Conservation (phyloP, 192 early-diverging fungal genomes). For the Coemansia sp. region DNA sequence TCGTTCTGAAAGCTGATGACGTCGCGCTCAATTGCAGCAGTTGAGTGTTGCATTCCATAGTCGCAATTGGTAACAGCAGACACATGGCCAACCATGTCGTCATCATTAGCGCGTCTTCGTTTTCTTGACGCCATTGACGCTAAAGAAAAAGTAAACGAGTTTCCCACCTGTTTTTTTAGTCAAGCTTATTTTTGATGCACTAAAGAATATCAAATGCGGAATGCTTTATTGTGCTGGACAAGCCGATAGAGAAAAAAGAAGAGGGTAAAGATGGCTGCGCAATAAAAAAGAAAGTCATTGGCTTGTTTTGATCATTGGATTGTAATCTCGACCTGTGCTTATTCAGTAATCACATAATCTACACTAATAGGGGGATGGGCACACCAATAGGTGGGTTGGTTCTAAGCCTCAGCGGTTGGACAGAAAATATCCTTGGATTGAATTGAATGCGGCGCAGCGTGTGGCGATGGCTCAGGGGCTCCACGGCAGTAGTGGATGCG, state of each 20-base stretch:
- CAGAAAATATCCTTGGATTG: neutral
- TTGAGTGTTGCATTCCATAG: neutral
- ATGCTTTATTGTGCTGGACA: too few relatives aligned
- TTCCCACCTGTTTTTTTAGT: too few relatives aligned
- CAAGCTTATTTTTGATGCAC: neutral
- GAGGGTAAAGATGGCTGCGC: neutral
- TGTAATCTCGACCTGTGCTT: neutral
- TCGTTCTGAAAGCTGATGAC: neutral
- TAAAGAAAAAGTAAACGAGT: neutral
- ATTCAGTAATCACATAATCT: neutral
- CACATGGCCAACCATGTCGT: constrained; percentile 29
- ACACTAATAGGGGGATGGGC: too few relatives aligned
- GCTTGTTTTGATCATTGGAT: too few relatives aligned
- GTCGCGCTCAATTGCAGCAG: neutral
- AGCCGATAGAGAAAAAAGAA: neutral
- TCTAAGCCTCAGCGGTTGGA: neutral
- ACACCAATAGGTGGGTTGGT: too few relatives aligned
- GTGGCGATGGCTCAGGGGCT: neutral
- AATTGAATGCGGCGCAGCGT: neutral
- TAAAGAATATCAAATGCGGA: neutral
- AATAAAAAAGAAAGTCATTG: neutral
- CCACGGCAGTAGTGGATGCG: neutral
- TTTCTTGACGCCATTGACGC: neutral
- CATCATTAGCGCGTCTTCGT: constrained; percentile 6
- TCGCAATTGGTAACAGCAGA: neutral